phyloP scores from a whole-genome alignment of 192 early-diverging fungal species.

The Irineochytrium annulatum region DNA sequence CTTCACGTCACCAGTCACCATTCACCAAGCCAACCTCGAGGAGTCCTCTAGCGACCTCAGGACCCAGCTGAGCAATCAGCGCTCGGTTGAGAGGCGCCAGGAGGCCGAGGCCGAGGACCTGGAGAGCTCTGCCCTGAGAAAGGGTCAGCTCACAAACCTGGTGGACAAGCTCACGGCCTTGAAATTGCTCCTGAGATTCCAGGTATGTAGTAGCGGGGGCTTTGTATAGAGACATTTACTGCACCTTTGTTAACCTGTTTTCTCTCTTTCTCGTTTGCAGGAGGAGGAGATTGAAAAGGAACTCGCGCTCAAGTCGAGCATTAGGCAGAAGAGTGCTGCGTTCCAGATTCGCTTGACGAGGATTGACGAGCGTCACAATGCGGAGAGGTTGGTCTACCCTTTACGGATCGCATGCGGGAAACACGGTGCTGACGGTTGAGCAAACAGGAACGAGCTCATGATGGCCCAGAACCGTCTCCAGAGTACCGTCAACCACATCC shows the following conservation, averaged over 20 bases:
- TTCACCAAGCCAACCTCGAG: conserved; percentile 26
- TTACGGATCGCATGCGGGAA: too few species aligned
- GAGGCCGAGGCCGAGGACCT: conserved; percentile 14
- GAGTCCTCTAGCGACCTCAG: conserved; percentile 16
- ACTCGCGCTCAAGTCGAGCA: conserved; percentile 13
- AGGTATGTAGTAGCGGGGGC: too few species aligned
- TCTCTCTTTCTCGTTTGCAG: too few species aligned
- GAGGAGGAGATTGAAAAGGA: conserved; percentile 24
- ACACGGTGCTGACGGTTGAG: too few species aligned
- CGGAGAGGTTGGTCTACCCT: conserved; percentile 14
- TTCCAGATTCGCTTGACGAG: conserved; percentile 14
- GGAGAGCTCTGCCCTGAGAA: conserved; percentile 3
- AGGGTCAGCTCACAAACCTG: conserved; percentile 18
- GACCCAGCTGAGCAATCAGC: conserved; percentile 13
- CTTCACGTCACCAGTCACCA: conserved; percentile 11
- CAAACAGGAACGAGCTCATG: conserved; percentile 19
- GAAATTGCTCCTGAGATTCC: conserved; percentile 16
- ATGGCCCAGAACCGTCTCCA: conserved; percentile 17
- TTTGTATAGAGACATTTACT: too few species aligned
- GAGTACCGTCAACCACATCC: conserved; percentile 17
- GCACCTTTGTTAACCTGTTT: too few species aligned
- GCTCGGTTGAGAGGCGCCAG: conserved; percentile 9
- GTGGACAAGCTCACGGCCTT: conserved; percentile 21
- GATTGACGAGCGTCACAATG: conserved; percentile 15
- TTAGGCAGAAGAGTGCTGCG: conserved; percentile 22